Percentiles rank a stretch among this genome's conserved stretches.
phyloP scores from a whole-genome alignment of 139 green algal species.

The Closterium sp. region DNA sequence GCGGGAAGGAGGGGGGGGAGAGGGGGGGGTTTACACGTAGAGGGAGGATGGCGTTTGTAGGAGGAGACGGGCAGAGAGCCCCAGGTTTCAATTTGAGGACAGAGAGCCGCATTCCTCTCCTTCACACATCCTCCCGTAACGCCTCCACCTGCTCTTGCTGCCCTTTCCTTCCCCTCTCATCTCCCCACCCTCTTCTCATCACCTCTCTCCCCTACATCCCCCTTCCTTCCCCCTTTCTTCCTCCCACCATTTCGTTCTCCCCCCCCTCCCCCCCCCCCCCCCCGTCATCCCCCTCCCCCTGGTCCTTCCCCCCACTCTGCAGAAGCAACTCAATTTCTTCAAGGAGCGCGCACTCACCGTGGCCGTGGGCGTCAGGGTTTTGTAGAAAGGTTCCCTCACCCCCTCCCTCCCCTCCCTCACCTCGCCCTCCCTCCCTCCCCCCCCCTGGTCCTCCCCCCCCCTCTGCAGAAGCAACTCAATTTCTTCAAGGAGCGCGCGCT shows the following conservation, averaged over 20 bases:
- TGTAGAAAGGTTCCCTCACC: too few relatives aligned
- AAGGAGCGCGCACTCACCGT: background rate
- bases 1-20: background rate
- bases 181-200: background rate
- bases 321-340: background rate
- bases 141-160: background rate
- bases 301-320: background rate
- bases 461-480: background rate
- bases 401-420: background rate
- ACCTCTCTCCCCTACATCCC: too few relatives aligned
- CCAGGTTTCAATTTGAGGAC: too few relatives aligned
- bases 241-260: background rate
- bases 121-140: background rate
- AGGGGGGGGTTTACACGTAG: background rate
- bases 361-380: background rate
- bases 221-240: background rate
- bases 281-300: too few relatives aligned
- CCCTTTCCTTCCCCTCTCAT: background rate
- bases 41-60: too few relatives aligned
- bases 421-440: background rate
- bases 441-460: background rate
- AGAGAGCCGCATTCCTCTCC: background rate
- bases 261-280: too few relatives aligned
- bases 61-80: too few relatives aligned
- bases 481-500: constrained; percentile 6